Evolutionary conservation across 306 rosid species (phyloP).

Genomic region (Prosopis cineraria): DNA sequence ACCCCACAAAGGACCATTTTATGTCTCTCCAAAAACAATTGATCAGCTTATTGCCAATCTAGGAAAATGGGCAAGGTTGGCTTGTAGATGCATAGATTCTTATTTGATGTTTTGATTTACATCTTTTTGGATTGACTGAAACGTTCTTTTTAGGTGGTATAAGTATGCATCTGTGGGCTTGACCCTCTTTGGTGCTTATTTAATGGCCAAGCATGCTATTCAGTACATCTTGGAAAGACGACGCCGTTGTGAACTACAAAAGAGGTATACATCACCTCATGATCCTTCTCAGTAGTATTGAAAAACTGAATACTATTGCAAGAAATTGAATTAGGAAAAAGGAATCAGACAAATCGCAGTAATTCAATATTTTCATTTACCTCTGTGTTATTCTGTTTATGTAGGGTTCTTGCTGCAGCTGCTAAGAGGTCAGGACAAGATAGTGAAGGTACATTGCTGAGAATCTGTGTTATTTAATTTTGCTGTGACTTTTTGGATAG

Average conservation of each 20-base stretch:
- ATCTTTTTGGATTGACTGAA: slow-evolving; percentile 31
- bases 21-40: slow-evolving; percentile 82
- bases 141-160: slow-evolving; percentile 70
- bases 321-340: slow-evolving; percentile 12
- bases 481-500: slow-evolving; percentile 22
- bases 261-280: slow-evolving; percentile 46
- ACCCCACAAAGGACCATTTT: slow-evolving; percentile 97
- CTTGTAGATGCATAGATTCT: slow-evolving; percentile 24
- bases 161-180: slow-evolving; percentile 89
- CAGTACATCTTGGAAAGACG: slow-evolving; percentile 72
- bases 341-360: slow-evolving; percentile 1
- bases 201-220: slow-evolving; percentile 77
- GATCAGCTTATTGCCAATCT: slow-evolving; percentile 93
- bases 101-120: slow-evolving; percentile 3
- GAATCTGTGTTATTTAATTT: slow-evolving; percentile 2
- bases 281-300: slow-evolving; percentile 35
- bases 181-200: slow-evolving; percentile 74
- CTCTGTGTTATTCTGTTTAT: slow-evolving; percentile 31
- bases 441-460: slow-evolving; percentile 59
- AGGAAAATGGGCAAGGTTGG: slow-evolving; percentile 97
- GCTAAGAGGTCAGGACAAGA: slow-evolving; percentile 77
- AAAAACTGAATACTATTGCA: slow-evolving; percentile 23
- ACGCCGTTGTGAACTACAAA: slow-evolving; percentile 68
- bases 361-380: slow-evolving; percentile 21
- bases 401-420: slow-evolving; percentile 98